phyloP scores from a whole-genome alignment of 2,329 filamentous ascomycete genomes.

The Arthrobotrys pseudoclavata region DNA sequence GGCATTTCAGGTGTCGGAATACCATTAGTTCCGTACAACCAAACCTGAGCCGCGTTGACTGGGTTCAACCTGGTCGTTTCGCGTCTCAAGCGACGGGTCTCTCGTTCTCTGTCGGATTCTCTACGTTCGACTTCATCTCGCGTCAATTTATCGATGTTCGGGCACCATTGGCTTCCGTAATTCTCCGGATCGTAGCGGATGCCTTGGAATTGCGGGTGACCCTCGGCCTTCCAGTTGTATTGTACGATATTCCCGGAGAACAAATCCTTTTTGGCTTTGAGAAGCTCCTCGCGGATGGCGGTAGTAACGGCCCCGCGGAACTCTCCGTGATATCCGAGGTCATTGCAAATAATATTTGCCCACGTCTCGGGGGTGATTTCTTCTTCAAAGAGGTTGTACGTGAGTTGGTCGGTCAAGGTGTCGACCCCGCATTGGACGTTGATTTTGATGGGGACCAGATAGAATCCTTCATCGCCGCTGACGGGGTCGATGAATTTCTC shows the following conservation, averaged over 20 bases:
- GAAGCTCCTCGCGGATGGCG: conserved; percentile 94
- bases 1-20: conserved; percentile 70
- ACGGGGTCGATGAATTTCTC: conserved; percentile 57
- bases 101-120: conserved; percentile 91
- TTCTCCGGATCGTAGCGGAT: conserved; percentile 91
- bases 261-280: conserved; percentile 94
- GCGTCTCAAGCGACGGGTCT: conserved; percentile 85
- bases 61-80: conserved; percentile 95
- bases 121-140: conserved; percentile 98
- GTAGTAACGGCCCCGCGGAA: conserved; percentile 96
- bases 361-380: conserved; percentile 93
- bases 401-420: conserved; percentile 88
- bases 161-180: conserved; percentile 85
- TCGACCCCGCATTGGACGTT: conserved; percentile 92
- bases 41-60: conserved; percentile 82
- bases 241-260: conserved; percentile 73
- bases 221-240: conserved; percentile 71
- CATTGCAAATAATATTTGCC: conserved; percentile 90
- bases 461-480: conserved; percentile 52
- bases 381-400: conserved; percentile 94
- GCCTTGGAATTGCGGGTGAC: conserved; percentile 25
- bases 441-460: conserved; percentile 79
- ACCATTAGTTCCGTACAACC: conserved; percentile 72
- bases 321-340: conserved; percentile 88
- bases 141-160: conserved; percentile 82